These are phyloP conservation scores for Jatropha curcas DNA, from an alignment of 345 rosid genomes.

Conservation along the genomic window DNA sequence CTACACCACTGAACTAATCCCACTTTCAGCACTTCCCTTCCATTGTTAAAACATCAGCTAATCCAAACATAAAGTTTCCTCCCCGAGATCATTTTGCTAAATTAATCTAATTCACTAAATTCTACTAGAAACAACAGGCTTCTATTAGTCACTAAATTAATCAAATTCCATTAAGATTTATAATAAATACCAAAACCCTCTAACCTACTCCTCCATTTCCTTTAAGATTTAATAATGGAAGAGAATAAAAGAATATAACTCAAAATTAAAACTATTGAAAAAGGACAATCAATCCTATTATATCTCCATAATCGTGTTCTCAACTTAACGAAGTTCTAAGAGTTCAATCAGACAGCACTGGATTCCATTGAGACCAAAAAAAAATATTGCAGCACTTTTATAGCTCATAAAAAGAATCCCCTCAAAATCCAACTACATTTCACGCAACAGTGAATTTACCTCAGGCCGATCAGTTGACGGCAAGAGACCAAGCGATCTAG, in stretches of 20 bases:
- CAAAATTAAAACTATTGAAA: no score
- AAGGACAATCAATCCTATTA: no score
- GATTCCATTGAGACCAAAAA: neutral
- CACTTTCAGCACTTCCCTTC: no score
- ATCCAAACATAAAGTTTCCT: neutral
- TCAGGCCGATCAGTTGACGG: conserved; percentile 86
- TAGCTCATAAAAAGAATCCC: no score
- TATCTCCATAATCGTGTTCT: no score
- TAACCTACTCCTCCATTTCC: neutral
- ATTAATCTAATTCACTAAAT: neutral
- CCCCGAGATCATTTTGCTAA: neutral
- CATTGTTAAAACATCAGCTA: no score
- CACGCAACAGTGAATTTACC: conserved; percentile 34
- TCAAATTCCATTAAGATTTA: neutral
- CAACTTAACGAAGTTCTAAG: neutral
- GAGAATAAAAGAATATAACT: neutral
- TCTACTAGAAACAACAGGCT: neutral
- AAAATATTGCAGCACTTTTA: no score
- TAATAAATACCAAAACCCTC: neutral
- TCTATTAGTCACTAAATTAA: neutral
- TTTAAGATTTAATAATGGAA: neutral
- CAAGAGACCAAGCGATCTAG: conserved; percentile 83
- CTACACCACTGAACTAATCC: no score
- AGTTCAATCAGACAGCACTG: neutral
- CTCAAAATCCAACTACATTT: neutral